Evolutionary conservation across 2,329 filamentous ascomycete genomes (phyloP).

Genomic region (Fusarium vanettenii): DNA sequence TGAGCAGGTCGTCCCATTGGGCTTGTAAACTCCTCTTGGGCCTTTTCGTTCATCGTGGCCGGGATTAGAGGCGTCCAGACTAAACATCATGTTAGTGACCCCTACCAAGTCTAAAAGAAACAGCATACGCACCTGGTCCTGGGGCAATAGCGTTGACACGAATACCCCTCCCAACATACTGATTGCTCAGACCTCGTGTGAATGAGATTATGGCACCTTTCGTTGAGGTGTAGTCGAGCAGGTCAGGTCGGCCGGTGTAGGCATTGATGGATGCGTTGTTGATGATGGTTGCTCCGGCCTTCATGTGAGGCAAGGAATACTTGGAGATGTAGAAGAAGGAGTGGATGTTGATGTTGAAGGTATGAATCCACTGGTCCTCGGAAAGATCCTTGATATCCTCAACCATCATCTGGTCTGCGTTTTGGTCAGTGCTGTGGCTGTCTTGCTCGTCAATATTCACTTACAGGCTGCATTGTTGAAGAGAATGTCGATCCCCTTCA

Average conservation of each 20-base stretch:
- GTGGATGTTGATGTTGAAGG: slow-evolving; percentile 87
- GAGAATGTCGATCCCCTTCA: slow-evolving; percentile 79
- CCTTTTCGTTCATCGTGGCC: slow-evolving; percentile 76
- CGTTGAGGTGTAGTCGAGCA: slow-evolving; percentile 84
- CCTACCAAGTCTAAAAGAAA: too few species aligned
- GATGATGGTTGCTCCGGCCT: slow-evolving; percentile 80
- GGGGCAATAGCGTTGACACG: slow-evolving; percentile 82
- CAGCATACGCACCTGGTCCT: slow-evolving; percentile 62
- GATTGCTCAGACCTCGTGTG: slow-evolving; percentile 81
- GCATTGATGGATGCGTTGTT: slow-evolving; percentile 88
- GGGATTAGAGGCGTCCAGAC: slow-evolving; percentile 84
- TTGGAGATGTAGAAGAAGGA: slow-evolving; percentile 85
- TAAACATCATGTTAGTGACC: slow-evolving; percentile 7
- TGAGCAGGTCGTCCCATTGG: slow-evolving; percentile 84
- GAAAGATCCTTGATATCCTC: slow-evolving; percentile 76
- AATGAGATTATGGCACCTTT: slow-evolving; percentile 85
- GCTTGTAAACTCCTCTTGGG: slow-evolving; percentile 77
- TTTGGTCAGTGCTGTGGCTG: not conserved
- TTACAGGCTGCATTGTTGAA: slow-evolving; percentile 82
- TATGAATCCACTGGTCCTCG: slow-evolving; percentile 83
- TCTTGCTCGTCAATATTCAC: slow-evolving; percentile 9
- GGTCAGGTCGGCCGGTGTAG: slow-evolving; percentile 82
- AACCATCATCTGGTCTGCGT: slow-evolving; percentile 68
- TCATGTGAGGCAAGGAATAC: slow-evolving; percentile 80
- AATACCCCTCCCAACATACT: slow-evolving; percentile 78